Evolutionary conservation across 371 early-diverging fungal species (phyloP), one percentile per base, ranked within the genome.

Genomic region (Apophysomyces elegans): DNA sequence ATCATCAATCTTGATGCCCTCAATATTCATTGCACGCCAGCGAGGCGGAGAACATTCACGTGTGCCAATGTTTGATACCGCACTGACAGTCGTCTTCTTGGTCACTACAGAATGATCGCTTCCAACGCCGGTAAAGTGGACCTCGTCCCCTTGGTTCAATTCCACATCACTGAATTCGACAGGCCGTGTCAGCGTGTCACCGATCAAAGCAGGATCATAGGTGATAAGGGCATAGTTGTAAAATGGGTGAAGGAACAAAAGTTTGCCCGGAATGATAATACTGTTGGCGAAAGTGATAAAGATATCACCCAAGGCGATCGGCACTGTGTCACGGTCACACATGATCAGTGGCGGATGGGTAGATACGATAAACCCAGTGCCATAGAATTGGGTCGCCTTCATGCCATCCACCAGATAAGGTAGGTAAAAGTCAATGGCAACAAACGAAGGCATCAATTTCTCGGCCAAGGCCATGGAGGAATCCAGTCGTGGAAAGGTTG

Each of bases 211-310:
- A 5, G 94, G 83, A 60, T 94, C 91, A 68, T 93, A 96, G 13
- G 80, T 77, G 7, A 96, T 62, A 5, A 96, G 69, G 1, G 89
- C 87, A 73, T 90, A 90, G 84, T 95, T 95, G 72, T 93, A 92
- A 2, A 88, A 83, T 4, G 95, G 96, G 60, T 91, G 92, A 14
- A 90, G 71, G 54, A 90, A 90, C 13, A 90, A 72, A 11, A 94
- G 74, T 38, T 81, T 76, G 14, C 87, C 95, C 0, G 91, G 90
- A 62, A 94, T 83, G 61, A 91, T 92, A 59, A 94, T 84, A 35
- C 86, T 87, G 73, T 91, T 88, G 50, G 91, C 92, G 70, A 96
- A 92, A 0, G 95, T 94, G 56, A 95, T 74, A 56, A 83, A 74
- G 38, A 95, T 85, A 57, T 93, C 92, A 26, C 93, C 93, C 13